Conservation (phyloP, 31 red algal genomes). For the Porphyra umbilicalis region DNA sequence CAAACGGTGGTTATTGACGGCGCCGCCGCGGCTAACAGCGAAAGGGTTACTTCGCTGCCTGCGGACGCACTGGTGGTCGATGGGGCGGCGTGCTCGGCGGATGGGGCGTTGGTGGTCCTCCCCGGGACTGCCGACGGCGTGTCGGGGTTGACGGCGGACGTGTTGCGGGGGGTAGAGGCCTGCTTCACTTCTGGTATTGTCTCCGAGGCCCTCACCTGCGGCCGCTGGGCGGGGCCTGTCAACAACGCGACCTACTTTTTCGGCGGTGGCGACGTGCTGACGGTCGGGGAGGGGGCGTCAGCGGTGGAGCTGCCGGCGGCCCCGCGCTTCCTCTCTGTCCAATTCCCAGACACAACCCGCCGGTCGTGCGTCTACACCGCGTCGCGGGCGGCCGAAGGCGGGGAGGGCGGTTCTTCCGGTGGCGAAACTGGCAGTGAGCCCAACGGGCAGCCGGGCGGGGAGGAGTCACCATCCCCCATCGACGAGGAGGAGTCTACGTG, state of each 20-base stretch:
- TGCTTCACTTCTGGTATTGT: background rate
- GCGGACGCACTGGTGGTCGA: background rate
- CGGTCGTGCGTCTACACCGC: background rate
- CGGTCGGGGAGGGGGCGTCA: background rate
- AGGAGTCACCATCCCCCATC: background rate
- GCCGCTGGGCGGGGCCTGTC: background rate
- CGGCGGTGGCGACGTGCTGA: background rate
- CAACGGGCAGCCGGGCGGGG: too few relatives aligned
- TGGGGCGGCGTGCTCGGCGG: background rate
- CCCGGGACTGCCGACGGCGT: background rate
- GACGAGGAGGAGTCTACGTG: constrained; percentile 16
- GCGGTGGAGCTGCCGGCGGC: background rate
- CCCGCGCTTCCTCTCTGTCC: background rate
- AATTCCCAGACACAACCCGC: background rate
- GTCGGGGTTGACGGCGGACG: background rate
- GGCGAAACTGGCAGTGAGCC: too few relatives aligned
- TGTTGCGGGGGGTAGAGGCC: background rate
- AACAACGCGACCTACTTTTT: background rate
- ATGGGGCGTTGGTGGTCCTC: background rate
- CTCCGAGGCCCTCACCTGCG: background rate
- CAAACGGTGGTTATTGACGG: background rate
- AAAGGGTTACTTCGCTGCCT: background rate
- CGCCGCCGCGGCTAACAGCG: too few relatives aligned
- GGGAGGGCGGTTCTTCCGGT: too few relatives aligned
- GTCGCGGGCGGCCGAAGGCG: background rate